Evolutionary conservation across 106 monocot genomes (phyloP).

Genomic region (Acorus gramineus): DNA sequence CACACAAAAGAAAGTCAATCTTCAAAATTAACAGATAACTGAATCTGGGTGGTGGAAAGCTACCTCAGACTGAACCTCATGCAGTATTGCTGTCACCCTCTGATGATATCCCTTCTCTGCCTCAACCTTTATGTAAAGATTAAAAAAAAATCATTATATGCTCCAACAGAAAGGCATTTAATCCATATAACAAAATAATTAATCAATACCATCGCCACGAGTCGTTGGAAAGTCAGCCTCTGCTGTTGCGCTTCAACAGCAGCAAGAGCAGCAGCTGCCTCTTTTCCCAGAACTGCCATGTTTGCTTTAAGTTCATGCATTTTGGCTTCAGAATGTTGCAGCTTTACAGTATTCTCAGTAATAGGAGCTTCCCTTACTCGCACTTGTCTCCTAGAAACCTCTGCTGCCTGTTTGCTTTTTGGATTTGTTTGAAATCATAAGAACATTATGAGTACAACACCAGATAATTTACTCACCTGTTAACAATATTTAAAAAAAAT

Average conservation of each 20-base stretch:
- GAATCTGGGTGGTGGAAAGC: conserved; percentile 5
- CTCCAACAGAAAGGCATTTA: not conserved
- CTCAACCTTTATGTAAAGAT: conserved; percentile 50
- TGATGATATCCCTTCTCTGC: conserved; percentile 89
- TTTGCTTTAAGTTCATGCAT: conserved; percentile 83
- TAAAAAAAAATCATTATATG: not conserved
- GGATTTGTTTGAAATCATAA: conserved; percentile 7
- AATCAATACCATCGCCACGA: conserved; percentile 57
- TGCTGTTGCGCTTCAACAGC: conserved; percentile 93
- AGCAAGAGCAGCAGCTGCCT: conserved; percentile 83
- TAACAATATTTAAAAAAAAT: not conserved
- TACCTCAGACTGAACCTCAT: conserved; percentile 96
- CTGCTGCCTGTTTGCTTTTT: conserved; percentile 39
- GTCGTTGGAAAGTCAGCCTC: conserved; percentile 69
- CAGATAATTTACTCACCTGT: not conserved
- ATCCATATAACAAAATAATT: too few relatives aligned
- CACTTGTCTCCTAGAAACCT: conserved; percentile 70
- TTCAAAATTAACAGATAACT: not conserved
- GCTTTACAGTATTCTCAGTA: conserved; percentile 64
- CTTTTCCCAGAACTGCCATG: conserved; percentile 96
- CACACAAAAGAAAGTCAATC: not conserved
- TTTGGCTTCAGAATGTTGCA: conserved; percentile 79
- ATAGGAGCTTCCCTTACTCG: conserved; percentile 71
- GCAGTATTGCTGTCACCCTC: conserved; percentile 77
- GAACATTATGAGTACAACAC: not conserved